These are phyloP conservation scores for Buxus sempervirens DNA, from an alignment of 164 flowering plant species.

Conservation along the genomic window DNA sequence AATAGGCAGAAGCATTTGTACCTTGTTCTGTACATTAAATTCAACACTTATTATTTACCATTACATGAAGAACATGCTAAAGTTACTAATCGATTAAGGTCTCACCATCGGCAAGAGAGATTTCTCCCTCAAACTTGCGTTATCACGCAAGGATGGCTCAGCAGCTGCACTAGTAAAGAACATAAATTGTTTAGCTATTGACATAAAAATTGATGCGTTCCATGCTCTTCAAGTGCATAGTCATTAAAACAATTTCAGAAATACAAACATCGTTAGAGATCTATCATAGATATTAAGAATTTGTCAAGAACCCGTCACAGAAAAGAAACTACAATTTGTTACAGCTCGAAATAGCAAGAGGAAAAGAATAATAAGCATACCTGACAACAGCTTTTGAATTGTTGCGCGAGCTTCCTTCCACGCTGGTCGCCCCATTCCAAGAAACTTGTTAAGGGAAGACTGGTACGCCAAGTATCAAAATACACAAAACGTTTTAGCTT, in stretches of 20 bases:
- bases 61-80: neutral
- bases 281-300: no score
- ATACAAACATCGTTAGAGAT: no score
- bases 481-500: neutral
- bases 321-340: neutral
- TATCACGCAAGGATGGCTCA: slow-evolving; percentile 79
- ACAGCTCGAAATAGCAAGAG: neutral
- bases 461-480: slow-evolving; percentile 23
- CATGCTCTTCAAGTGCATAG: no score
- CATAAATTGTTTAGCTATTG: neutral
- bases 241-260: no score
- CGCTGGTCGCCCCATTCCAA: slow-evolving; percentile 86
- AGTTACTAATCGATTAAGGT: neutral
- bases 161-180: slow-evolving; percentile 43
- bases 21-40: slow-evolving; percentile 44
- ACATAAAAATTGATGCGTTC: no score
- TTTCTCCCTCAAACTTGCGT: slow-evolving; percentile 61
- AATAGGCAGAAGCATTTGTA: slow-evolving; percentile 76
- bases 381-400: slow-evolving; percentile 77
- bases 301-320: neutral
- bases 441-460: slow-evolving; percentile 79
- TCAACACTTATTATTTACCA: neutral
- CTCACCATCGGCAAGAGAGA: slow-evolving; percentile 73
- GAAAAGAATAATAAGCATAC: slow-evolving; percentile 25
- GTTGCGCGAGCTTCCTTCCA: slow-evolving; percentile 98